Percentiles rank a stretch among this genome's conserved stretches.
phyloP scores from a whole-genome alignment of 2,329 filamentous ascomycete genomes.

The Simplicillium sp. region DNA sequence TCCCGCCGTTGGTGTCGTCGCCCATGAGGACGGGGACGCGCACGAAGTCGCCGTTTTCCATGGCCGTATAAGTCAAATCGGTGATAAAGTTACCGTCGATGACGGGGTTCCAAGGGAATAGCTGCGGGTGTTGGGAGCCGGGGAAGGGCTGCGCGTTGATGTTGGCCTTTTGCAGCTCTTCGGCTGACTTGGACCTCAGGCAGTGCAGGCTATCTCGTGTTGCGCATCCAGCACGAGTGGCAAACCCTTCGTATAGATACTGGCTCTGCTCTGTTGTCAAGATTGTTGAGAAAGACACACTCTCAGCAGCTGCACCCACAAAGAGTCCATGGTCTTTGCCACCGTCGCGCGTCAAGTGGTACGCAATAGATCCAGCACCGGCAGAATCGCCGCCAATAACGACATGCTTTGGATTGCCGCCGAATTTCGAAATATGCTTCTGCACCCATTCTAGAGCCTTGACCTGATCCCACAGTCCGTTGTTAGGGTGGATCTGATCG shows the following conservation, averaged over 20 bases:
- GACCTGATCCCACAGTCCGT: slow-evolving; percentile 56
- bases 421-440: slow-evolving; percentile 51
- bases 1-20: slow-evolving; percentile 17
- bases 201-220: slow-evolving; percentile 25
- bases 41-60: slow-evolving; percentile 33
- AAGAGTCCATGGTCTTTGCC: slow-evolving; percentile 30
- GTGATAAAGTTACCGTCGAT: slow-evolving; percentile 37
- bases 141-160: slow-evolving; percentile 12
- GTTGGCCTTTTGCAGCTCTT: slow-evolving; percentile 25
- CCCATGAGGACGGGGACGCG: slow-evolving; percentile 35
- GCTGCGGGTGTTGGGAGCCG: slow-evolving; percentile 14
- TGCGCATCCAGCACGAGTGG: slow-evolving; percentile 25
- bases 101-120: slow-evolving; percentile 40
- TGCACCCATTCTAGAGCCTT: slow-evolving; percentile 58
- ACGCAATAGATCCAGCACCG: slow-evolving; percentile 22
- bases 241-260: slow-evolving; percentile 35
- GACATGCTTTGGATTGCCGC: slow-evolving; percentile 54
- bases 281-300: slow-evolving; percentile 34
- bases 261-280: slow-evolving; percentile 30
- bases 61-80: slow-evolving; percentile 34
- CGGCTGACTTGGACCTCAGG: slow-evolving; percentile 24
- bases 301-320: slow-evolving; percentile 33
- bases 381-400: slow-evolving; percentile 56
- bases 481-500: slow-evolving; percentile 39
- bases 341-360: not conserved